Evolutionary conservation across 2,329 filamentous ascomycete genomes (phyloP).

Genomic region (Chrysoporthe austroafricana): DNA sequence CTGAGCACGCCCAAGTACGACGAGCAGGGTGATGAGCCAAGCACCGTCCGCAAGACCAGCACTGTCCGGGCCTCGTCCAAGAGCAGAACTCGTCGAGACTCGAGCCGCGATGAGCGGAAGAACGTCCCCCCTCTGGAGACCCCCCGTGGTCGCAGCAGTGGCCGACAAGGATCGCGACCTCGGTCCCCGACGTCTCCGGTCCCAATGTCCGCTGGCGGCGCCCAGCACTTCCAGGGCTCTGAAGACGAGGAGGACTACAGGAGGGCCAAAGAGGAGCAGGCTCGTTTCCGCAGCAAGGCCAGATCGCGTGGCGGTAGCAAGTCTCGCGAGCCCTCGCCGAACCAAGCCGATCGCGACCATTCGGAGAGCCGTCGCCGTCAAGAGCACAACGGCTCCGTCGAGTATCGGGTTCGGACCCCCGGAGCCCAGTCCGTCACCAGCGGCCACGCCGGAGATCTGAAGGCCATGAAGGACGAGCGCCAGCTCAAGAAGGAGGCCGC

Average conservation of each 20-base stretch:
- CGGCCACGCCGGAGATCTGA: slow-evolving; percentile 58
- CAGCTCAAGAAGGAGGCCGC: slow-evolving; percentile 73
- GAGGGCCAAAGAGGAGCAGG: slow-evolving; percentile 56
- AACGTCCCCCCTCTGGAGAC: slow-evolving; percentile 49
- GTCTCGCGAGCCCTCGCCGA: slow-evolving; percentile 33
- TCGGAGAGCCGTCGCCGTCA: slow-evolving; percentile 34
- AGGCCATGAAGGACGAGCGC: slow-evolving; percentile 61
- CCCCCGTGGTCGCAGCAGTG: slow-evolving; percentile 64
- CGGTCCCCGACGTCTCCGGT: slow-evolving; percentile 82
- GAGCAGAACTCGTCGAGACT: slow-evolving; percentile 44
- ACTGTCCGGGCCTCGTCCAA: slow-evolving; percentile 39
- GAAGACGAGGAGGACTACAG: slow-evolving; percentile 69
- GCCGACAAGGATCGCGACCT: slow-evolving; percentile 59
- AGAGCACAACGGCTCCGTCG: slow-evolving; percentile 38
- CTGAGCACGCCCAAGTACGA: slow-evolving; percentile 52
- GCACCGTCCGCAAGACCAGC: slow-evolving; percentile 50
- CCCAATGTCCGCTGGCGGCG: slow-evolving; percentile 67
- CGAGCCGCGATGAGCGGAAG: slow-evolving; percentile 51
- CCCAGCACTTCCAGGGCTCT: slow-evolving; percentile 55
- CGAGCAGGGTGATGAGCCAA: slow-evolving; percentile 43
- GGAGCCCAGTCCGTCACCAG: slow-evolving; percentile 45
- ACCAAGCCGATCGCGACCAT: slow-evolving; percentile 33
- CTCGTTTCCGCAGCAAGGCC: slow-evolving; percentile 60
- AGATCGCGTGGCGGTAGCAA: slow-evolving; percentile 26
- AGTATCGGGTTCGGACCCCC: slow-evolving; percentile 38